Base-by-base conservation (phyloP, 257 asterid species). In the Phtheirospermum japonicum region DNA sequence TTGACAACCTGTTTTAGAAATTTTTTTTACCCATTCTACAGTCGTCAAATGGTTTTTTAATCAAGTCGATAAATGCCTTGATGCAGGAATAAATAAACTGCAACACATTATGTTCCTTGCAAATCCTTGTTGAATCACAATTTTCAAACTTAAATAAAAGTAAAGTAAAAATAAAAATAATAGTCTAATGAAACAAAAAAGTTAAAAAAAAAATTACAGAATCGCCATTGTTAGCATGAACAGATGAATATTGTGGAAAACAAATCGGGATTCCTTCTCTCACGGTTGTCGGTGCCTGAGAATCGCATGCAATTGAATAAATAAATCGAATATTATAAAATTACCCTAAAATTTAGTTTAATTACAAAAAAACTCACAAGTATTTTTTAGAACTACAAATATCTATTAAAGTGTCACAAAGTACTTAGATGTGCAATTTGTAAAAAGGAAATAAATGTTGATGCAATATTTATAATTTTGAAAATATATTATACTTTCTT, bases 221-320 rank as follows among this genome's bases (percentile, higher is more conserved):
- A n/a, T n/a, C n/a, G n/a, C n/a, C 23, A 49, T 3, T 42, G 17
- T 19, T 2, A 13, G 46, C 33, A 66, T 3, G 49, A 13, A 57
- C 28, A 61, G 55, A 33, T 3, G 37, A 71, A 13, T 77, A 88
- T 96, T 88, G 96, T 0, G 97, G 96, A 49, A 90, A 90, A 76
- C 89, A 88, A 53, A 88, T 82, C 10, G 95, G 89, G 73, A 90
- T 88, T 34, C 98, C 98, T 66, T 95, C 98, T 68, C 98, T 82
- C 36, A 78, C 93, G 64, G 90, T 88, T 61, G 77, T 67, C 4
- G 95, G 98, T 6, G 94, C 83, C 77, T 90, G 73, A 75, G 77
- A 65, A 32, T 83, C 32, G 96, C 91, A 96, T 89, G 80, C 17
- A 57, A 23, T 12, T 12, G 16, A 60, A 66, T 52, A 17, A 65